These are phyloP conservation scores for Fomitopsis betulina DNA, from an alignment of 1,284 basidiomycete species.

Conservation along the genomic window DNA sequence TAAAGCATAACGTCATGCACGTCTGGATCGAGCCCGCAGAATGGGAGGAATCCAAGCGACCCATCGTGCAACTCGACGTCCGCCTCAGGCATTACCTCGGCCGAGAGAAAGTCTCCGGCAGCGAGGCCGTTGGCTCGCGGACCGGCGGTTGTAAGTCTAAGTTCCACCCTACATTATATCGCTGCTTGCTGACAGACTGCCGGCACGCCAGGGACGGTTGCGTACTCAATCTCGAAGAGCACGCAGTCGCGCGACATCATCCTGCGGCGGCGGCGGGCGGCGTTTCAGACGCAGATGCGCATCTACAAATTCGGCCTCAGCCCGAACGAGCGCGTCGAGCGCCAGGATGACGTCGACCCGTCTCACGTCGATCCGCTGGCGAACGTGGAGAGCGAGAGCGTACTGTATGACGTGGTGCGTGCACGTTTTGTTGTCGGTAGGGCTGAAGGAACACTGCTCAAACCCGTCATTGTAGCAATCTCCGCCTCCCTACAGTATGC, in stretches of 20 bases:
- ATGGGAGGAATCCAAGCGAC: slow-evolving; percentile 34
- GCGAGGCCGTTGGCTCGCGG: background rate
- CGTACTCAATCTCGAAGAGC: slow-evolving; percentile 3
- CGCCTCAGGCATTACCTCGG: slow-evolving; percentile 22
- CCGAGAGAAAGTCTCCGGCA: background rate
- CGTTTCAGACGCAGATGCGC: slow-evolving; percentile 6
- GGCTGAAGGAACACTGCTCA: background rate
- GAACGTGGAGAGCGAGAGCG: background rate
- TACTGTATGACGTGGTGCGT: background rate
- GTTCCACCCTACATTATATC: background rate
- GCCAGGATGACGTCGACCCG: background rate
- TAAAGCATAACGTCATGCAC: slow-evolving; percentile 37
- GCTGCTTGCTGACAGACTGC: background rate
- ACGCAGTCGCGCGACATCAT: background rate
- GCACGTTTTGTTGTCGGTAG: background rate
- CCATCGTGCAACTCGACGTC: slow-evolving; percentile 41
- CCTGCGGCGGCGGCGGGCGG: background rate
- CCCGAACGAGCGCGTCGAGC: slow-evolving; percentile 3
- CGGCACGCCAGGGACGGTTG: slow-evolving; percentile 3
- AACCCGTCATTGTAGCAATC: too few relatives aligned
- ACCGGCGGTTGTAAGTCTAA: background rate
- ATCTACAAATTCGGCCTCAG: slow-evolving; percentile 3
- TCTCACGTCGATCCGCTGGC: background rate
- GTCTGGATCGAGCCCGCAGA: slow-evolving; percentile 65
- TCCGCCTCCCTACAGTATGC: background rate